Base-by-base conservation (phyloP, 2,329 filamentous ascomycete species). In the Metarhizium humberi region DNA sequence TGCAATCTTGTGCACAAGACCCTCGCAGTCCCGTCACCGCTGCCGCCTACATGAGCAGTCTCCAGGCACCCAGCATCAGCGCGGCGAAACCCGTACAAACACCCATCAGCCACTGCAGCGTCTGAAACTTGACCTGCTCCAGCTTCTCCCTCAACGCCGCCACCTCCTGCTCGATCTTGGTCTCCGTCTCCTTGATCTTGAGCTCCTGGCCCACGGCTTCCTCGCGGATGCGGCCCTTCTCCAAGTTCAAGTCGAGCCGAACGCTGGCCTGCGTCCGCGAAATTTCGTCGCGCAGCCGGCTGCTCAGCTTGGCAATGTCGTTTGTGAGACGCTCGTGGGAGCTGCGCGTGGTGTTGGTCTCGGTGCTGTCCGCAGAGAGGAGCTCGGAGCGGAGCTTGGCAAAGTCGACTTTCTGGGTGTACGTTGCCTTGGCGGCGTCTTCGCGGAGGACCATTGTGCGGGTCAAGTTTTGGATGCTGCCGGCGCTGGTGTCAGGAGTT, bases 161-260 rank as follows among this genome's bases (percentile, higher is more conserved):
- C 54, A 94, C 91, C 77, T 97, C 94, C 74, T 97, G 92, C 77
- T 99, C 94, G 66, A 99, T 97, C 73, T 95, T 86, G 56, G 92
- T 96, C 76, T 99, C 94, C 13, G 94, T 97, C 80, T 99, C 94
- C 77, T 96, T 96, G 66, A 99, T 90, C 77, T 96, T 95, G 73
- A 99, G 84, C 72, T 99, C 94, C 75, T 97, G 94, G 56, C 88
- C 87, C 62, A 96, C 95, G 18, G 92, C 91, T 77, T 99, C 94
- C 73, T 99, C 94, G 59, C 94, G 79, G 62, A 97, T 99, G 59
- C 94, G 82, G 14, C 94, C 94, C 75, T 99, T 99, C 68, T 99
- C 94, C 49, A 99, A 75, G 71, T 97, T 99, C 58, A 99, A 75
- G 71, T 99, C 94, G 49, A 99, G 75, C 57, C 92, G 81, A 42